Percentiles rank a stretch among this genome's conserved stretches.
These are phyloP conservation scores for Crepidotus variabilis DNA, from an alignment of 768 basidiomycete genomes.

Conservation along the genomic window DNA sequence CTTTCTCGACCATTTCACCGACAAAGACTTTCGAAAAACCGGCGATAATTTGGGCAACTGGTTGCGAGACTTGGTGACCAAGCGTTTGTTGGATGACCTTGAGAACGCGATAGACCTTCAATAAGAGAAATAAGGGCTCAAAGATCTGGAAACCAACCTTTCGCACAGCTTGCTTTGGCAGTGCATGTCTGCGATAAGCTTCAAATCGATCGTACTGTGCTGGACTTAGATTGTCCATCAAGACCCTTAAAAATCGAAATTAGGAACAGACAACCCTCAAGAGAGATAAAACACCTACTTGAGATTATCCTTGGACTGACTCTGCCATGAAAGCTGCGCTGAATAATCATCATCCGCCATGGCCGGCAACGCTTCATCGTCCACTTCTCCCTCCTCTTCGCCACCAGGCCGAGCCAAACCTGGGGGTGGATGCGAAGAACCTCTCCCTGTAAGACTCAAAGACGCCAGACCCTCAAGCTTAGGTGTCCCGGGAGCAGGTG, in stretches of 20 bases:
- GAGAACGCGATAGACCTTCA: no score
- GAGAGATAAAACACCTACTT: conserved; percentile 43
- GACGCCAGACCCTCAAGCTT: conserved; percentile 11
- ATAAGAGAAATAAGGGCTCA: not conserved
- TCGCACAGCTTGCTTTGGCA: conserved; percentile 79
- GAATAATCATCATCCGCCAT: conserved; percentile 92
- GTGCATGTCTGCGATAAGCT: conserved; percentile 77
- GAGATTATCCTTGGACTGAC: conserved; percentile 83
- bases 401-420: not conserved
- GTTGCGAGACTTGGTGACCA: conserved; percentile 80
- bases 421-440: conserved; percentile 11
- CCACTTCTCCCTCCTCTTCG: conserved; percentile 66
- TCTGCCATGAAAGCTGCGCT: conserved; percentile 78
- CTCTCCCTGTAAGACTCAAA: conserved; percentile 13
- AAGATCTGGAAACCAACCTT: conserved; percentile 42
- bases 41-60: conserved; percentile 85
- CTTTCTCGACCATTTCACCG: conserved; percentile 88
- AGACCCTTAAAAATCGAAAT: conserved; percentile 45
- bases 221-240: conserved; percentile 85
- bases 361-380: conserved; percentile 75
- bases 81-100: conserved; percentile 82
- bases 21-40: conserved; percentile 92
- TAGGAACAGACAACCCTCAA: not conserved
- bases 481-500: conserved; percentile 14
- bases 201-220: conserved; percentile 89